phyloP scores from a whole-genome alignment of 805 yeast genomes.

The Metschnikowia arizonensis region DNA sequence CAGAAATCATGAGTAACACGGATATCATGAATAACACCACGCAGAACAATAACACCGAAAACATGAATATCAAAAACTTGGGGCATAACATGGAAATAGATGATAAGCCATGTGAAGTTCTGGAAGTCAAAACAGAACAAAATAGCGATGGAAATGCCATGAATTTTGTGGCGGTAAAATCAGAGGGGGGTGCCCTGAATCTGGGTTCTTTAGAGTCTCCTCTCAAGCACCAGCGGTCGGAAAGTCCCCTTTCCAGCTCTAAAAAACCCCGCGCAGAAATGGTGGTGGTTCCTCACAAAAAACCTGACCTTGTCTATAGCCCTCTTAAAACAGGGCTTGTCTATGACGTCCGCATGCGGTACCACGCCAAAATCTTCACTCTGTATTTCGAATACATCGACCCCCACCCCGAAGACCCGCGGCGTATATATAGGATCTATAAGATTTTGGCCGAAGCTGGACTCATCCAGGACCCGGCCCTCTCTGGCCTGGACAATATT shows the following conservation, averaged over 20 bases:
- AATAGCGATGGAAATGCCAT: background rate
- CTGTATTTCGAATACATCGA: conserved; percentile 91
- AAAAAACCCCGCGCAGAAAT: conserved; percentile 10
- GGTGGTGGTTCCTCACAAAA: conserved; percentile 51
- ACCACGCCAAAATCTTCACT: conserved; percentile 91
- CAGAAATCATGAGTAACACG: too few relatives aligned
- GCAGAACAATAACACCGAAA: too few relatives aligned
- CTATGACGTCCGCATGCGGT: conserved; percentile 95
- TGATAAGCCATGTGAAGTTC: too few relatives aligned
- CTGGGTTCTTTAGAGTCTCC: background rate
- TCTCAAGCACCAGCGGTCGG: conserved; percentile 2
- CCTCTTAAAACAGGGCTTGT: conserved; percentile 89
- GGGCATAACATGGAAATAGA: background rate
- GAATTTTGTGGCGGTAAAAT: background rate
- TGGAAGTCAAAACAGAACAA: background rate
- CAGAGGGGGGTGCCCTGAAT: background rate
- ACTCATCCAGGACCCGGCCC: conserved; percentile 69
- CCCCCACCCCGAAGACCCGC: conserved; percentile 98
- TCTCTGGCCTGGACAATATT: conserved; percentile 68
- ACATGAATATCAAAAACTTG: background rate
- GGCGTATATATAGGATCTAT: conserved; percentile 90
- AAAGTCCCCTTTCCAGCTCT: background rate
- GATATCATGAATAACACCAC: too few relatives aligned
- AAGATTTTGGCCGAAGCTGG: conserved; percentile 94
- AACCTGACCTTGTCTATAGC: conserved; percentile 65